Evolutionary conservation across 2,329 filamentous ascomycete species (phyloP).

Genomic region (Colletotrichum tropicale): DNA sequence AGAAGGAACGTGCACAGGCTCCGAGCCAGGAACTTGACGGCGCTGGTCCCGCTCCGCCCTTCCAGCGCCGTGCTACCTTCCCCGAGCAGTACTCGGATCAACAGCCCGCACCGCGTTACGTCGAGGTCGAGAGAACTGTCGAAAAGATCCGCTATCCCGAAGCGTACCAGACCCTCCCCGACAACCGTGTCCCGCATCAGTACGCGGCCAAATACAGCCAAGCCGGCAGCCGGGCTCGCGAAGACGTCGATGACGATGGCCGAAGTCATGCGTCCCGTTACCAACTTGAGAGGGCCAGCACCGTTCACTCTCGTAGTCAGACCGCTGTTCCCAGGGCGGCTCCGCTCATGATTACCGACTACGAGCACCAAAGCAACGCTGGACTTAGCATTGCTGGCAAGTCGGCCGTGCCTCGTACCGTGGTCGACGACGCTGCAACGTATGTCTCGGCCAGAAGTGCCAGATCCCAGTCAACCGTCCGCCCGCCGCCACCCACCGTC

Average conservation of each 20-base stretch:
- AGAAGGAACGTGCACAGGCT: slow-evolving; percentile 53
- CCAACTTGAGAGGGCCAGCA: slow-evolving; percentile 31
- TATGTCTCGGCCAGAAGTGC: slow-evolving; percentile 49
- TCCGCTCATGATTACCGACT: slow-evolving; percentile 44
- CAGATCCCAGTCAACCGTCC: slow-evolving; percentile 38
- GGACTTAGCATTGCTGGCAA: slow-evolving; percentile 37
- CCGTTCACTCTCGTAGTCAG: slow-evolving; percentile 46
- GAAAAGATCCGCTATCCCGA: slow-evolving; percentile 43
- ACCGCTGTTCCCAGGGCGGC: slow-evolving; percentile 32
- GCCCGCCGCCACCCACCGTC: slow-evolving; percentile 28
- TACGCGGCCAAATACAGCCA: slow-evolving; percentile 41
- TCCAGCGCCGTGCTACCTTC: slow-evolving; percentile 51
- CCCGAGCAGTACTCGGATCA: slow-evolving; percentile 37
- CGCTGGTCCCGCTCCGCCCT: slow-evolving; percentile 29
- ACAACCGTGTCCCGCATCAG: slow-evolving; percentile 38
- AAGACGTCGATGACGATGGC: slow-evolving; percentile 43
- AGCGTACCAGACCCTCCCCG: slow-evolving; percentile 30
- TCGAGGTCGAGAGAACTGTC: slow-evolving; percentile 39
- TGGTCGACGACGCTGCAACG: slow-evolving; percentile 39
- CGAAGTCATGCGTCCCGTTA: slow-evolving; percentile 45
- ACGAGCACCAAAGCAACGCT: slow-evolving; percentile 45
- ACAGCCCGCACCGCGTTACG: slow-evolving; percentile 35
- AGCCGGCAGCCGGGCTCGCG: slow-evolving; percentile 27
- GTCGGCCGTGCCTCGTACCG: not conserved
- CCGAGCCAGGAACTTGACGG: slow-evolving; percentile 45